These are phyloP conservation scores for Biancaea sappan DNA, from an alignment of 306 rosid genomes.

Conservation along the genomic window DNA sequence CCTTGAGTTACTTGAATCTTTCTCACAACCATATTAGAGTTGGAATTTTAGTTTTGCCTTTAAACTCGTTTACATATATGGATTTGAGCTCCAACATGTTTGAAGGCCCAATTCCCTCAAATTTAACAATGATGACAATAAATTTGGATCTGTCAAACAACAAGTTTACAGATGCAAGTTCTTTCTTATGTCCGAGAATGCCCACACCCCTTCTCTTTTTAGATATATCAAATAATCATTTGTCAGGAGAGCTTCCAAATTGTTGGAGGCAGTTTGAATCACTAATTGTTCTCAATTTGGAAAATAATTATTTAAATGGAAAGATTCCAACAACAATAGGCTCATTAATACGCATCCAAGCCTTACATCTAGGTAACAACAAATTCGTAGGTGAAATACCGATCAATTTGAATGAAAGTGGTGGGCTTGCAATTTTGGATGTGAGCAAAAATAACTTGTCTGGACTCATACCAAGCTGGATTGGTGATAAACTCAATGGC, in stretches of 20 bases:
- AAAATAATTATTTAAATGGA: not conserved
- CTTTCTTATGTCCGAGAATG: not conserved
- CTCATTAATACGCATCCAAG: not conserved
- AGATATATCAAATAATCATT: not conserved
- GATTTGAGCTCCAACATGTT: not conserved
- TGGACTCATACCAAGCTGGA: not conserved
- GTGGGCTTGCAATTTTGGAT: not conserved
- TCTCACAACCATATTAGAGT: not conserved
- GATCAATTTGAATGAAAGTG: not conserved
- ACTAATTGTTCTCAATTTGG: not conserved
- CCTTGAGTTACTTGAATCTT: not conserved
- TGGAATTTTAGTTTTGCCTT: not conserved
- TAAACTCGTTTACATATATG: fast-evolving
- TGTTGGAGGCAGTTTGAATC: not conserved
- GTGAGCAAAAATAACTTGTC: not conserved
- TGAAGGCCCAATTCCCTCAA: not conserved
- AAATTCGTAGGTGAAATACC: constrained; percentile 8
- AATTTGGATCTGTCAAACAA: not conserved
- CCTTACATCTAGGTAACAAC: not conserved
- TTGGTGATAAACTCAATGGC: not conserved
- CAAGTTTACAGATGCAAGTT: not conserved
- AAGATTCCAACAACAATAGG: constrained; percentile 6
- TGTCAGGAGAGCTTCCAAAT: not conserved
- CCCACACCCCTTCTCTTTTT: fast-evolving
- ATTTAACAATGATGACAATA: not conserved